Evolutionary conservation across 2,329 filamentous ascomycete genomes (phyloP), one percentile per base, ranked within the genome.

Genomic region (Aspergillus thermomutatus): DNA sequence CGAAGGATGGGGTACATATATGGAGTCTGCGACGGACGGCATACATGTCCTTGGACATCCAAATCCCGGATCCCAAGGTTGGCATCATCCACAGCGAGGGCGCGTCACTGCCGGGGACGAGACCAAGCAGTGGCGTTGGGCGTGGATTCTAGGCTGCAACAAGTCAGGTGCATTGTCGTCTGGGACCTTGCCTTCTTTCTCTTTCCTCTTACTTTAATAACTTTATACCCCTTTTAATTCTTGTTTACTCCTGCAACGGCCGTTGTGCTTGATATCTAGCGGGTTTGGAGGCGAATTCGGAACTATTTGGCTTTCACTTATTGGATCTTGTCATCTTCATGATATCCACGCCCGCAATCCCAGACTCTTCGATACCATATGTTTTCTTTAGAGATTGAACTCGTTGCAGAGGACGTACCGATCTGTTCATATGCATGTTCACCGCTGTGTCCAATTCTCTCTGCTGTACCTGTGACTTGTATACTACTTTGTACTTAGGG

Each of bases 1-100:
- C 76, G 51, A 80, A 81, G 56, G 79, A 83, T 59, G 82, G 82
- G 3, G 91, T 93, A 23, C 88, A 83, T 71, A 85, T 97, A 53
- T 86, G 96, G 63, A 83, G 89, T 41, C 75, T 96, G 64, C 83
- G 92, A 66, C 83, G 87, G 67, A 96, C 92, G 41, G 93, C 90
- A 1, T 97, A 96, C 73, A 87, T 96, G 86, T 92, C 73, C 41
- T 59, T 80, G 27, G 79, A 81, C 60, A 79, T 81, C 40, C 78
- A 81, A 62, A 79, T 81, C 31, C 79, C 78, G 0, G 79, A 81
- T 64, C 79, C 79, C 8, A 78, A 80, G 60, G 72, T 80, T 17
- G 75, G 77, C 48, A 71, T 79, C 25, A 72, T 79, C 28, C 74
- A 68, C 45, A 73, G 68, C 41, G 73, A 76, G 45, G 69, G 60